Base-by-base conservation (phyloP, 1,284 basidiomycete species). In the Malassezia pachydermatis region DNA sequence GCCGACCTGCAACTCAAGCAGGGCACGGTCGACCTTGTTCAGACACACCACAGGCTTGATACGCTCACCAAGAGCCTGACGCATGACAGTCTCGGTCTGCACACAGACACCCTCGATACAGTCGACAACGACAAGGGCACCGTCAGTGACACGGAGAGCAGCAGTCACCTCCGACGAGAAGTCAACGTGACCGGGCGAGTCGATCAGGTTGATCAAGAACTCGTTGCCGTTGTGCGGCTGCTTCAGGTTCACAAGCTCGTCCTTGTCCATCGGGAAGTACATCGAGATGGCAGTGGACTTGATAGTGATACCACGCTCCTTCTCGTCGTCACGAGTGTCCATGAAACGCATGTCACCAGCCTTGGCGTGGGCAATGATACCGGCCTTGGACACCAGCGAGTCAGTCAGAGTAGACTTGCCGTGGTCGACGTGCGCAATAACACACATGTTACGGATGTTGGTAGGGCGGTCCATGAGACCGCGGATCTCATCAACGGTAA, bases 231-330 rank as follows among this genome's bases (percentile, higher is more conserved):
- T 81, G 37, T 87, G 92, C 77, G 92, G 86, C 79, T 98, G 90
- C 76, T 88, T 84, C 75, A 98, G 84, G 57, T 84, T 78, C 16
- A 73, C 66, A 39, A 70, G 55, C 39, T 65, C 56, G 17, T 95
- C 90, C 79, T 94, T 88, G 73, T 79, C 75, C 72, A 99, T 80
- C 77, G 88, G 83, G 75, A 99, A 98, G 78, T 94, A 96, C 94
- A 98, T 98, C 56, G 94, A 95, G 75, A 98, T 96, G 73, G 92
- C 94, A 39, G 94, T 99, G 41, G 94, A 98, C 78, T 99, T 99
- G 79, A 99, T 99, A 55, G 94, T 99, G 72, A 99, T 99, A 80
- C 94, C 94, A 78, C 94, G 90, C 76, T 98, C 94, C 75, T 95
- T 98, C 79, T 99, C 94, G 74, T 99, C 94, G 34, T 86, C 82